Evolutionary conservation across 1,284 basidiomycete species (phyloP), one percentile per base, ranked within the genome.

Genomic region (Meira miltonrushii): DNA sequence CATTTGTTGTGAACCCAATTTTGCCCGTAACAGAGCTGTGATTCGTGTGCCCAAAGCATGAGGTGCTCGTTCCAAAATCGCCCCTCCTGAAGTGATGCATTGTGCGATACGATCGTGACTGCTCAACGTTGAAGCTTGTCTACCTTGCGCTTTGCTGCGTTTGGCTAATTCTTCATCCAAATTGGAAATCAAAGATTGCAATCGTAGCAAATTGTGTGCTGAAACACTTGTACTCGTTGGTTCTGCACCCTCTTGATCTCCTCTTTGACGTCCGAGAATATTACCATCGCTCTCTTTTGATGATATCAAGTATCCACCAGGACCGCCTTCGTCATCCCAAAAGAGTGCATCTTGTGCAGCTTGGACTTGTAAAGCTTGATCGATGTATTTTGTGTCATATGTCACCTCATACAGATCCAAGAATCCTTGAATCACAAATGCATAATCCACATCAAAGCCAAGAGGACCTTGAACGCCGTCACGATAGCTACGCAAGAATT

Each of bases 191-290:
- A 81, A 66, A 51, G 79, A 70, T 1, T 78, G 69, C 8, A 82
- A 74, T 5, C 80, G 73, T n/a, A 75, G 71, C 40, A 81, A 68
- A 66, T 82, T 82, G 41, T 78, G 78, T 0, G 79, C 66, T 0
- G 81, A 74, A 4, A 82, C 66, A 1, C 80, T 80, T 11, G 70
- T 74, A 0, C 81, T 79, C 19, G 80, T 81, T 1, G 82, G 81
- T 66, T 82, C 82, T 0, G 81, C 81, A 2, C 81, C 81, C 55
- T 82, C 82, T 57, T 75, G 69, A 62, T 78, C 72, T 44, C 82
- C 81, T 66, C 82, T 82, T 77, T 81, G 78, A 8, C 81, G 71
- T 7, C 81, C 71, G 23, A 82, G 65, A 39, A 82, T 79, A 59
- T 79, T 75, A 44, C 72, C 73, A 57, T 81, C 81, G 5, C 10